Evolutionary conservation across 768 basidiomycete genomes (phyloP).

Genomic region (Gelatoporia subvermispora): DNA sequence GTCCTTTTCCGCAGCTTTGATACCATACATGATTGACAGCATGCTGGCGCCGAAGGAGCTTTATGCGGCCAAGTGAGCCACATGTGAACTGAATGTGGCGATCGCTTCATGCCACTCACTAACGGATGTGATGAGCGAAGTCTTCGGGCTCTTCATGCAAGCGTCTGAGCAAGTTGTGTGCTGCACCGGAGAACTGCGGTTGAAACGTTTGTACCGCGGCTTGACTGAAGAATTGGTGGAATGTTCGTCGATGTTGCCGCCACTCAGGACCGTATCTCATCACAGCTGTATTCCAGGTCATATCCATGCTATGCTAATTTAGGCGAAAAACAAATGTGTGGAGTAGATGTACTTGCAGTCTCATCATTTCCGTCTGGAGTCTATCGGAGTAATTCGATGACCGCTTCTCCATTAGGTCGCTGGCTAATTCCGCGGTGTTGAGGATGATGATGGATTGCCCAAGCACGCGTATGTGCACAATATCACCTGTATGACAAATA

Average conservation of each 20-base stretch:
- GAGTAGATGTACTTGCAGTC: neutral
- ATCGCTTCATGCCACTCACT: no score
- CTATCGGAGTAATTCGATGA: constrained; percentile 2
- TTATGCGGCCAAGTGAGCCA: neutral
- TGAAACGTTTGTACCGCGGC: no score
- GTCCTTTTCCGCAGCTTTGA: neutral
- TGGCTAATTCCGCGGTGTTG: neutral
- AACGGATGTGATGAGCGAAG: no score
- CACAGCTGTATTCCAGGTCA: constrained; percentile 11
- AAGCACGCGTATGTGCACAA: no score
- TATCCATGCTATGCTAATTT: constrained; percentile 12
- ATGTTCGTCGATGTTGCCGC: constrained; percentile 24
- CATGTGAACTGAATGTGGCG: no score
- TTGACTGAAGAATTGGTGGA: constrained; percentile 20
- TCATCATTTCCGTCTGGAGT: neutral
- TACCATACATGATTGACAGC: constrained; percentile 3
- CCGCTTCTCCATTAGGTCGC: constrained; percentile 4
- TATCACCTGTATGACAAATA: no score
- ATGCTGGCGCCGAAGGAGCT: constrained; percentile 3
- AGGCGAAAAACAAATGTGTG: neutral
- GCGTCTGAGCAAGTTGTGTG: no score
- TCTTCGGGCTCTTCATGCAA: no score
- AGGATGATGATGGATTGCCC: neutral
- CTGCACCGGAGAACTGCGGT: no score
- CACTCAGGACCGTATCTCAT: constrained; percentile 23